Evolutionary conservation across 202 grass and related monocot genomes (phyloP).

Genomic region (Cymbopogon flexuosus): DNA sequence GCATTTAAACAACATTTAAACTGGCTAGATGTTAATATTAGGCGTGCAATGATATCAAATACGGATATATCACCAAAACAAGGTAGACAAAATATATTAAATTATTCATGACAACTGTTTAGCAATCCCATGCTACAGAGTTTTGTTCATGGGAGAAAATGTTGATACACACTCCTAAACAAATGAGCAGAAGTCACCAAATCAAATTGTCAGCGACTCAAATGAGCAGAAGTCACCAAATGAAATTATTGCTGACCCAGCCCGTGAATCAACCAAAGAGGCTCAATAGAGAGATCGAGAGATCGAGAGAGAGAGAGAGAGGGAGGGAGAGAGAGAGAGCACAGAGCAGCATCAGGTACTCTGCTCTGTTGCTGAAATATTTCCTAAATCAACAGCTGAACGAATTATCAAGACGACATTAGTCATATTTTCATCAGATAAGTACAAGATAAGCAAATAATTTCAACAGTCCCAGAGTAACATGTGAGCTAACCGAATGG

Average conservation of each 20-base stretch:
- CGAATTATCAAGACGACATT: neutral
- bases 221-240: neutral
- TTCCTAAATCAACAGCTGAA: neutral
- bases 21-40: neutral
- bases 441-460: neutral
- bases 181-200: neutral
- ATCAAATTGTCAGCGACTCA: neutral
- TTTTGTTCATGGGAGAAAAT: neutral
- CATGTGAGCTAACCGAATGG: constrained; percentile 3
- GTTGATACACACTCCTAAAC: neutral
- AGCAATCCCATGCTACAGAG: neutral
- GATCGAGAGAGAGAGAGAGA: no score
- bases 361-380: constrained; percentile 1
- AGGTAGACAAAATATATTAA: neutral
- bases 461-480: neutral
- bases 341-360: constrained; percentile 2
- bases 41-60: neutral
- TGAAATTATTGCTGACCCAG: neutral
- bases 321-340: no score
- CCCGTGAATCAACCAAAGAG: neutral
- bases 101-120: neutral
- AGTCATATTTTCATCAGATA: constrained; percentile 11
- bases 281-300: neutral
- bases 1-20: neutral
- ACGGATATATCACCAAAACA: neutral